Percentiles rank a stretch among this genome's conserved stretches.
phyloP scores from a whole-genome alignment of 495 filamentous ascomycete genomes.

The Talaromyces adpressus region DNA sequence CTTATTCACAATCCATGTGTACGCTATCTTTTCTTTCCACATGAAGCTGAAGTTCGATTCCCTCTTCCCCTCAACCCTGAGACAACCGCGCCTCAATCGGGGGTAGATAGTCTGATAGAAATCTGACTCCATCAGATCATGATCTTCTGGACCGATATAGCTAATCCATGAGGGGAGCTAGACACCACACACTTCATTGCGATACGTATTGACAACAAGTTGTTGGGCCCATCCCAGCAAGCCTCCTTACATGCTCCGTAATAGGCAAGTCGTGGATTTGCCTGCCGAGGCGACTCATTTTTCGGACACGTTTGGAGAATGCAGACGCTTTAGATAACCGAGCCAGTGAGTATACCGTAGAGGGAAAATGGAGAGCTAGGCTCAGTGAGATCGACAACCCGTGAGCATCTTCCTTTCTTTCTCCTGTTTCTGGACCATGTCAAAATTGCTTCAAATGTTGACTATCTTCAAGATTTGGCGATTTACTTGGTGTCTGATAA shows the following conservation, averaged over 20 bases:
- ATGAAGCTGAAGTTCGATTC: background rate
- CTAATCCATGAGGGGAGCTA: too few relatives aligned
- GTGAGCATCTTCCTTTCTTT: background rate
- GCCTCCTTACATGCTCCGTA: background rate
- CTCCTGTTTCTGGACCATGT: background rate
- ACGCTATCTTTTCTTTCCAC: background rate
- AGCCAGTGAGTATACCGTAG: background rate
- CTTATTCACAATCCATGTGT: background rate
- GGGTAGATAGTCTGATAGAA: too few relatives aligned
- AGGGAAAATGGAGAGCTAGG: background rate
- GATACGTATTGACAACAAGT: background rate
- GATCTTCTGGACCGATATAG: too few relatives aligned
- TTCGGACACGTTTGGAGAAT: background rate
- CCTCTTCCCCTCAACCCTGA: background rate
- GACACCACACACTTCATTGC: too few relatives aligned
- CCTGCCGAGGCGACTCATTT: background rate
- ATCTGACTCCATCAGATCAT: too few relatives aligned
- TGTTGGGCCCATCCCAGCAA: background rate
- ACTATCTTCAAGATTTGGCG: too few relatives aligned
- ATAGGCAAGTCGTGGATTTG: background rate
- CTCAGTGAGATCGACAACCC: background rate
- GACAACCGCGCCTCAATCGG: too few relatives aligned
- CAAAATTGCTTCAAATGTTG: too few relatives aligned
- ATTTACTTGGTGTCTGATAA: background rate
- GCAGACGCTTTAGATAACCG: background rate